Base-by-base conservation (phyloP, 2,329 filamentous ascomycete genomes). In the Arachnomyces sp. region DNA sequence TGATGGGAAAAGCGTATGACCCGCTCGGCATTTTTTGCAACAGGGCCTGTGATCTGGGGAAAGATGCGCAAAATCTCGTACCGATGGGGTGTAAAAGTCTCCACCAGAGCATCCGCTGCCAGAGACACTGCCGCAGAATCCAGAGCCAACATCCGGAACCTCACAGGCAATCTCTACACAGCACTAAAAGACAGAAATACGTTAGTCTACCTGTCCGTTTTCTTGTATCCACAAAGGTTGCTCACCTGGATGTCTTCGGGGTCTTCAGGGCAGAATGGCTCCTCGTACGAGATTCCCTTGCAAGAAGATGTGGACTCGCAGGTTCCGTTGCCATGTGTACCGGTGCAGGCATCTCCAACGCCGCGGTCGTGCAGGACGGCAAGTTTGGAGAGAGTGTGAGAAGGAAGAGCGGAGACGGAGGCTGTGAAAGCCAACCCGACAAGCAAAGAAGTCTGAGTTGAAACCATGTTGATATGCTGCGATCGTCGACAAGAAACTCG, bases 121-220 rank as follows among this genome's bases (percentile, higher is more conserved):
- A 7, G 29, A 32, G 16, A n/a, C n/a, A 11, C 31, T 43, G 16
- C 29, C 29, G 14, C 40, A 43, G 11, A 30, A 32, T 2, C 40
- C 40, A 9, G n/a, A n/a, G 17, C 31, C 31, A 2, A 17, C 36
- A 6, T 31, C 40, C n/a, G 20, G 5, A 9, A 36, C 36, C 20
- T 34, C 31, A 28, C 40, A 43, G 17, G 37, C 31, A 6, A 43
- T 18, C 30, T 39, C 29, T 15, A 43, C 40, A 14, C 40, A 43
- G 40, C 40, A 43, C 40, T 43, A 16, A n/a, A n/a, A n/a, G 31
- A 9, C 7, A 37, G 15, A 11, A 36, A 20, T 13, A 28, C 11
- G 4, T 9, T 37, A 25, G 20, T 25, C 5, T 25, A 25, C 5
- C 5, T 25, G 20, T 9, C n/a, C n/a, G n/a, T n/a, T n/a, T n/a